Conservation (phyloP, 1,284 basidiomycete species). For the Neonothopanus nambi region DNA sequence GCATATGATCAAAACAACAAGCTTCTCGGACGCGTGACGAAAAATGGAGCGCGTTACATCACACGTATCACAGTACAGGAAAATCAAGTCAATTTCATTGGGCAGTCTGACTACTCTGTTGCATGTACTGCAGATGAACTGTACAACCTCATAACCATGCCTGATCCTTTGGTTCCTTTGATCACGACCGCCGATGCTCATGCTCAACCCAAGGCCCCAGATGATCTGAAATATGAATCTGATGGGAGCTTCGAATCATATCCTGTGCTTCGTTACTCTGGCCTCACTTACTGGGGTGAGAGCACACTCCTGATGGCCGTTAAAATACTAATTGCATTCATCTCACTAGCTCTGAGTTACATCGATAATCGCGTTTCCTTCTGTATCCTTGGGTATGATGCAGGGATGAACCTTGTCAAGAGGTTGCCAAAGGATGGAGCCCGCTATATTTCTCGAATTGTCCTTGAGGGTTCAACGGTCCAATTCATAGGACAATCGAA, state of each 20-base stretch:
- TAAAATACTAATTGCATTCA: too few species aligned
- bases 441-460: neutral
- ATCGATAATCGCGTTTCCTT: neutral
- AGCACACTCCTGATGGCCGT: too few species aligned
- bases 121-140: too few species aligned
- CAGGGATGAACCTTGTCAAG: neutral
- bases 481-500: neutral
- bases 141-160: too few species aligned
- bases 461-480: neutral
- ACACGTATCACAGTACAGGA: neutral
- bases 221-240: too few species aligned
- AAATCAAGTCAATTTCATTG: neutral
- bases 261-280: too few species aligned
- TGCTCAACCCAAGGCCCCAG: too few species aligned
- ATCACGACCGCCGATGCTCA: too few species aligned
- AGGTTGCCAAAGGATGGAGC: neutral
- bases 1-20: neutral
- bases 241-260: too few species aligned
- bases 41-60: neutral
- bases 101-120: neutral
- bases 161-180: too few species aligned
- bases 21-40: neutral
- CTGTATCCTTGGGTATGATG: neutral
- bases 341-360: constrained; percentile 1
- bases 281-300: too few species aligned